phyloP scores from a whole-genome alignment of 2,329 filamentous ascomycete genomes.

The Fusarium paranaense region DNA sequence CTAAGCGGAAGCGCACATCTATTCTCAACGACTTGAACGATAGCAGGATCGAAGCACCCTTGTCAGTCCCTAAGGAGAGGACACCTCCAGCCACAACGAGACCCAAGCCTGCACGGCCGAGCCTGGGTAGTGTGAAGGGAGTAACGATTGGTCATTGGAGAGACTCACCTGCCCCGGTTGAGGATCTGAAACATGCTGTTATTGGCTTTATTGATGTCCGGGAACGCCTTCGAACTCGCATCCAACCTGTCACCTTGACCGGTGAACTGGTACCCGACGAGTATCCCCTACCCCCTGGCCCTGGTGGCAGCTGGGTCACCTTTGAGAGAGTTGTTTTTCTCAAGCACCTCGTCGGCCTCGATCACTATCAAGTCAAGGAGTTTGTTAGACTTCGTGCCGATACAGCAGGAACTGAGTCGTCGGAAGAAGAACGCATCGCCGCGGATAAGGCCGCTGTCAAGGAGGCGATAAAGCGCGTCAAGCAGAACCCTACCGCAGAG shows the following conservation, averaged over 20 bases:
- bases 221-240: conserved; percentile 70
- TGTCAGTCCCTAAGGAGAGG: conserved; percentile 48
- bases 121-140: conserved; percentile 54
- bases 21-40: conserved; percentile 63
- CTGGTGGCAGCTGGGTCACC: conserved; percentile 73
- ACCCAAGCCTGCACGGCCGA: conserved; percentile 45
- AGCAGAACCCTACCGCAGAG: conserved; percentile 57
- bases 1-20: conserved; percentile 68
- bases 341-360: conserved; percentile 65
- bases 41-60: conserved; percentile 56
- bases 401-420: conserved; percentile 52
- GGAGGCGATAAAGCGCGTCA: conserved; percentile 60
- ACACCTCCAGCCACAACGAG: conserved; percentile 38
- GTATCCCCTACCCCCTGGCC: conserved; percentile 65
- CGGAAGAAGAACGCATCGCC: conserved; percentile 52
- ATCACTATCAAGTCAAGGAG: conserved; percentile 70
- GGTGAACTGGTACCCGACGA: conserved; percentile 60
- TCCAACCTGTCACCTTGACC: conserved; percentile 61
- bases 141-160: conserved; percentile 70
- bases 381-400: conserved; percentile 68
- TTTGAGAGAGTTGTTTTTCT: conserved; percentile 71
- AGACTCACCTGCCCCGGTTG: conserved; percentile 63
- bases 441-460: conserved; percentile 58
- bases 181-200: conserved; percentile 66
- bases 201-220: conserved; percentile 72